Conservation (phyloP, 805 yeast species). For the Ogataea trehaloabstinens region DNA sequence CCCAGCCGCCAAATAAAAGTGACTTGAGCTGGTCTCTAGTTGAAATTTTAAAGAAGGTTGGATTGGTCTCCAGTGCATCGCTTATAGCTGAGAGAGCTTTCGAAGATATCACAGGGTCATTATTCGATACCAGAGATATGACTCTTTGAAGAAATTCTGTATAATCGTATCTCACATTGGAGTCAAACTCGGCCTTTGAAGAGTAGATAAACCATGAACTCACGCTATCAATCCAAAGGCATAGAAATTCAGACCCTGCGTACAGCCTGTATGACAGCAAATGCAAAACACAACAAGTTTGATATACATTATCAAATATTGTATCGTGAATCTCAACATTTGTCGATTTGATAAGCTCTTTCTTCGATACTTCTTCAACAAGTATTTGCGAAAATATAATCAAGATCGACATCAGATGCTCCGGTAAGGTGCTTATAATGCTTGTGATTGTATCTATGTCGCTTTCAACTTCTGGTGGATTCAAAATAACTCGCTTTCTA, state of each 20-base stretch:
- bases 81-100: constrained; percentile 36
- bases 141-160: constrained; percentile 13
- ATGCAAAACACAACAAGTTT: constrained; percentile 29
- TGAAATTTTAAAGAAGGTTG: constrained; percentile 36
- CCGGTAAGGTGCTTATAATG: constrained; percentile 5
- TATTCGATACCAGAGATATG: constrained; percentile 18
- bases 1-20: constrained; percentile 47
- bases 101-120: constrained; percentile 12
- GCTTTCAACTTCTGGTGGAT: background rate
- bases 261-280: constrained; percentile 1
- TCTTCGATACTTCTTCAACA: constrained; percentile 50
- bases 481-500: constrained; percentile 4
- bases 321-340: constrained; percentile 34
- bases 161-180: constrained; percentile 28
- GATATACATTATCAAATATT: constrained; percentile 37
- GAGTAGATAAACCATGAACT: constrained; percentile 38
- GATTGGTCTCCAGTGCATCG: constrained; percentile 47
- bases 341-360: constrained; percentile 27
- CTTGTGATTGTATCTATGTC: constrained; percentile 3
- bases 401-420: constrained; percentile 11
- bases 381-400: constrained; percentile 43
- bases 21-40: constrained; percentile 31
- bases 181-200: constrained; percentile 35
- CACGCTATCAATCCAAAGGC: constrained; percentile 31
- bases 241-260: constrained; percentile 7